These are phyloP conservation scores for Boletus rubescentipes DNA, from an alignment of 768 basidiomycete species.

Conservation along the genomic window DNA sequence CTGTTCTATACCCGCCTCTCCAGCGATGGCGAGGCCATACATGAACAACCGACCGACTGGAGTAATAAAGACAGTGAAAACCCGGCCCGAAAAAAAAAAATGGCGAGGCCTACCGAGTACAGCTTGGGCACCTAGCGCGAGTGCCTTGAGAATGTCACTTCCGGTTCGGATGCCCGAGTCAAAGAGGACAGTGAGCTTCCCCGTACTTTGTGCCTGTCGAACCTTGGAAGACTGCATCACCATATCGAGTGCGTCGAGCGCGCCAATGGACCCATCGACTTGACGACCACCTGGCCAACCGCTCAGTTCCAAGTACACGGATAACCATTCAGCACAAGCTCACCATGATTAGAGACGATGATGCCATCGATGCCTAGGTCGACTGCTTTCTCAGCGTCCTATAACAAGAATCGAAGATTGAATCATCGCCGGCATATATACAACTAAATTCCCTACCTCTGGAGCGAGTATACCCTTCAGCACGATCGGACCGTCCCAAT, in stretches of 20 bases:
- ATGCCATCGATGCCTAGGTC: slow-evolving; percentile 69
- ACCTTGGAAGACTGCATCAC: slow-evolving; percentile 66
- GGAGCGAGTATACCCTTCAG: slow-evolving; percentile 44
- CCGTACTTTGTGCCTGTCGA: slow-evolving; percentile 52
- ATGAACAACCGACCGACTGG: slow-evolving; percentile 44
- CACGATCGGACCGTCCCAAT: slow-evolving; percentile 51
- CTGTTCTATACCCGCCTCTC: slow-evolving; percentile 48
- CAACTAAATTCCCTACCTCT: not conserved
- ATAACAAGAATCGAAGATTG: not conserved
- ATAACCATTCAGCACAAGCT: slow-evolving; percentile 6
- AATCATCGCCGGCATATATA: not conserved
- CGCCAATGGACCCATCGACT: slow-evolving; percentile 75
- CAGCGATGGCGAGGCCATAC: slow-evolving; percentile 48
- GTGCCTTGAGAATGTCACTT: slow-evolving; percentile 53
- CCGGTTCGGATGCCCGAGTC: slow-evolving; percentile 60
- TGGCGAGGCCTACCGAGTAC: slow-evolving; percentile 38
- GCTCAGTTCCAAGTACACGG: not conserved
- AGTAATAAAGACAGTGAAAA: not conserved
- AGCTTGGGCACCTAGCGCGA: slow-evolving; percentile 56
- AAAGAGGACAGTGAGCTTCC: slow-evolving; percentile 68
- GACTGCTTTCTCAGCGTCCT: slow-evolving; percentile 56
- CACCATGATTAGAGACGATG: slow-evolving; percentile 80
- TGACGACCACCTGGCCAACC: slow-evolving; percentile 60
- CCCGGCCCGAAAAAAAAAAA: not conserved
- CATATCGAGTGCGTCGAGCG: slow-evolving; percentile 65